phyloP scores from a whole-genome alignment of 208 protist species.

The Crithidia mellificae region DNA sequence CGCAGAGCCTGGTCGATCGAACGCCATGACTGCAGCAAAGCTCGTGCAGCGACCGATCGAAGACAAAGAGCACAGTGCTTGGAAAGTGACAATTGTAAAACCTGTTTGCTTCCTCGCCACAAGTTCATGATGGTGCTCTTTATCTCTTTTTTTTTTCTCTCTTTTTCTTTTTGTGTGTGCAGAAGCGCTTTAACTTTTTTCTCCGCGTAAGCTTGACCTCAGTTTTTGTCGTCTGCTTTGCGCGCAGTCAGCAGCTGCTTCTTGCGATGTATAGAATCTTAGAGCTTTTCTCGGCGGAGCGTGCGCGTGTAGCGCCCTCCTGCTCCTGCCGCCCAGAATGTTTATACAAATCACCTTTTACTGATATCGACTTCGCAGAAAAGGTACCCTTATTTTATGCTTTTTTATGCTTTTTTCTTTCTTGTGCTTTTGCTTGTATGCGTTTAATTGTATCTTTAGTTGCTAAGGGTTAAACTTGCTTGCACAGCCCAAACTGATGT shows the following conservation, averaged over 20 bases:
- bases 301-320: too few relatives aligned
- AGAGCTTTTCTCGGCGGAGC: constrained; percentile 1
- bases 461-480: neutral
- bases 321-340: neutral
- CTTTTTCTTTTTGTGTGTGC: neutral
- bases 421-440: neutral
- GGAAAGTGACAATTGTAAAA: neutral
- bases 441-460: neutral
- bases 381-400: constrained; percentile 9
- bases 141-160: too few relatives aligned
- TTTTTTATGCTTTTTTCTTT: constrained; percentile 4
- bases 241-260: neutral
- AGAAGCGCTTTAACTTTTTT: too few relatives aligned
- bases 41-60: too few relatives aligned
- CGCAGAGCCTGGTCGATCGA: too few relatives aligned
- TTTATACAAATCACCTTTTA: neutral
- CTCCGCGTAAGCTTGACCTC: too few relatives aligned
- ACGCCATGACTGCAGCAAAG: too few relatives aligned
- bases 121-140: too few relatives aligned
- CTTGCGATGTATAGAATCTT: constrained; percentile 14
- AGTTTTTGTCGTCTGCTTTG: too few relatives aligned
- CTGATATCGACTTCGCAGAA: neutral
- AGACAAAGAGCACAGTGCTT: neutral
- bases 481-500: neutral
- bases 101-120: too few relatives aligned